Conservation (phyloP, 2,329 filamentous ascomycete species). For the Ophiocordyceps unilateralis region DNA sequence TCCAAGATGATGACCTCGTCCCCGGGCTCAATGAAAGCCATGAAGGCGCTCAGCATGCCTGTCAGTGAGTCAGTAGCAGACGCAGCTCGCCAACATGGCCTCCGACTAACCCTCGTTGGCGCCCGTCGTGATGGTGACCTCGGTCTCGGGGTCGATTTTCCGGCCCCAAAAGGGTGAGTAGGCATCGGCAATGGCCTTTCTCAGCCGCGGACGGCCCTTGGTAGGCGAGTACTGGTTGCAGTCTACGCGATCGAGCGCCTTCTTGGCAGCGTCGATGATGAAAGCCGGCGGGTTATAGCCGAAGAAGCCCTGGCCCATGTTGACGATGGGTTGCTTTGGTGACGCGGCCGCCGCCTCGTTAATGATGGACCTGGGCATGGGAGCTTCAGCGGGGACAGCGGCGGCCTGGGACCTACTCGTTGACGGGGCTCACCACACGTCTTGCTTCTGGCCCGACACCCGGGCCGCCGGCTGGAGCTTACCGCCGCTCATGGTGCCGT, state of each 20-base stretch:
- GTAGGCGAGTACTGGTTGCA: conserved; percentile 98
- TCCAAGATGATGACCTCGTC: conserved; percentile 98
- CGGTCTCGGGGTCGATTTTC: conserved; percentile 68
- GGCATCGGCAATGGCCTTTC: conserved; percentile 81
- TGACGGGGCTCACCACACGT: conserved; percentile 28
- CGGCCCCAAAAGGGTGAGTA: conserved; percentile 83
- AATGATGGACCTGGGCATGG: conserved; percentile 38
- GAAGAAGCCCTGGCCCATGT: conserved; percentile 55
- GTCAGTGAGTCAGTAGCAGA: neutral
- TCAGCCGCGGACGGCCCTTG: conserved; percentile 77
- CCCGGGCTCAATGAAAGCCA: conserved; percentile 87
- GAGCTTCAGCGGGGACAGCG: neutral
- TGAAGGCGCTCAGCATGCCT: conserved; percentile 88
- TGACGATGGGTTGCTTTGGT: conserved; percentile 45
- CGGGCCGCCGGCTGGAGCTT: conserved; percentile 33
- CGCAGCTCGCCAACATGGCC: too few species aligned
- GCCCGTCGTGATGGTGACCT: conserved; percentile 87
- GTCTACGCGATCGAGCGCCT: conserved; percentile 75
- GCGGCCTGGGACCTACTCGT: neutral
- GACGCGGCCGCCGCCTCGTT: conserved; percentile 48
- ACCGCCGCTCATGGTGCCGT: conserved; percentile 22
- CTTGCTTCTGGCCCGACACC: conserved; percentile 30
- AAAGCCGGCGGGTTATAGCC: conserved; percentile 91
- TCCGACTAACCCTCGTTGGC: conserved; percentile 48
- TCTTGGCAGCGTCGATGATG: conserved; percentile 79